These are phyloP conservation scores for Penicillium aurantiogriseum DNA, from an alignment of 2,329 filamentous ascomycete genomes.

Conservation along the genomic window DNA sequence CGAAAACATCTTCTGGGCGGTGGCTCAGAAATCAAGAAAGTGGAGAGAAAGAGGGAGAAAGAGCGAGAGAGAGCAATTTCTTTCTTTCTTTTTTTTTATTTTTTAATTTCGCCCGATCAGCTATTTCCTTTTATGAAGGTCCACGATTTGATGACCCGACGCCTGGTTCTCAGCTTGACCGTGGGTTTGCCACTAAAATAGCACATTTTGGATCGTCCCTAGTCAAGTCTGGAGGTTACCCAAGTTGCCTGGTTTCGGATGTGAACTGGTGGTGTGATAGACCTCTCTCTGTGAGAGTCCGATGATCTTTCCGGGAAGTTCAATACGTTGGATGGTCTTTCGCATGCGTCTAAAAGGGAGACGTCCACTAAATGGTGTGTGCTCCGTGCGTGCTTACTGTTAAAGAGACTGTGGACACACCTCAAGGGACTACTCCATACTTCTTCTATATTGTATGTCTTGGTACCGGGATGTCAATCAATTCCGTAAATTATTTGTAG, in stretches of 20 bases:
- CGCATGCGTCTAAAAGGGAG: slow-evolving; percentile 7
- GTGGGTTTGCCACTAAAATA: slow-evolving; percentile 1
- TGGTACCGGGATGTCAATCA: slow-evolving; percentile 17
- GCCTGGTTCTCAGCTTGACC: slow-evolving; percentile 4
- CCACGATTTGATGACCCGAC: not conserved
- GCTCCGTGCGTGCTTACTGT: slow-evolving; percentile 1
- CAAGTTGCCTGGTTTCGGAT: slow-evolving; percentile 7
- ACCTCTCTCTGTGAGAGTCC: slow-evolving; percentile 4
- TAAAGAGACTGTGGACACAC: not conserved
- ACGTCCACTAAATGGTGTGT: not conserved
- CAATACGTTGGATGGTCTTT: slow-evolving; percentile 1
- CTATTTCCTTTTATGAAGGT: not conserved
- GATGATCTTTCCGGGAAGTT: slow-evolving; percentile 7
- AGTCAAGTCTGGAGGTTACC: slow-evolving; percentile 2
- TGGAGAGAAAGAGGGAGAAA: slow-evolving; percentile 1
- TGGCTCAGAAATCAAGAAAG: slow-evolving; percentile 22
- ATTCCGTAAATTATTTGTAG: not conserved
- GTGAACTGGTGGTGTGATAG: slow-evolving; percentile 18
- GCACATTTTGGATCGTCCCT: slow-evolving; percentile 5
- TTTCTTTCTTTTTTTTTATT: not conserved
- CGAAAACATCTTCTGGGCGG: slow-evolving; percentile 23
- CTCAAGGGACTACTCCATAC: too few species aligned
- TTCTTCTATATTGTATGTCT: slow-evolving; percentile 10
- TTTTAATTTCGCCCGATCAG: not conserved
- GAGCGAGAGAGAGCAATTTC: not conserved